Percentiles rank a stretch among this genome's conserved stretches.
Evolutionary conservation across 805 yeast species (phyloP).

Genomic region (Cyberlindnera galapagoensis): DNA sequence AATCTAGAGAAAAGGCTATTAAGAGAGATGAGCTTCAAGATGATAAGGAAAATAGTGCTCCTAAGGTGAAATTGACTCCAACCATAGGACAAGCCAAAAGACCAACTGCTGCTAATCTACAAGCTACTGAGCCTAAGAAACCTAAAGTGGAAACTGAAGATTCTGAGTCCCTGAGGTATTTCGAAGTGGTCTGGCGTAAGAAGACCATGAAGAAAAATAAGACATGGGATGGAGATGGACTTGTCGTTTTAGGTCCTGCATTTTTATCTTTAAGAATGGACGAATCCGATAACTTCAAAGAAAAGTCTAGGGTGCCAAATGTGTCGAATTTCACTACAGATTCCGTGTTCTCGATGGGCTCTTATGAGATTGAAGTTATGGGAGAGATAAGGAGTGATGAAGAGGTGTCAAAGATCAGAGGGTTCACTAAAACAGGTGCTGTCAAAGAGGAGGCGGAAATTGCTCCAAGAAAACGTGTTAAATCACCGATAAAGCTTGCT

Average conservation of each 20-base stretch:
- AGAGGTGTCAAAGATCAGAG: slow-evolving; percentile 19
- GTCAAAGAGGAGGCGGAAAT: slow-evolving; percentile 3
- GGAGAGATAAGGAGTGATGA: slow-evolving; percentile 30
- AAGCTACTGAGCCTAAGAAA: slow-evolving; percentile 1
- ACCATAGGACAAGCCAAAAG: not conserved
- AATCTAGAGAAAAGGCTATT: too few species aligned
- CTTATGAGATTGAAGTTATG: slow-evolving; percentile 59
- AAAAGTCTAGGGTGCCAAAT: slow-evolving; percentile 13
- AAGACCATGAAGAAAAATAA: slow-evolving; percentile 71
- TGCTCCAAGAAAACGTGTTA: not conserved
- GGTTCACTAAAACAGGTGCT: slow-evolving; percentile 6
- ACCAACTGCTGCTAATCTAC: not conserved
- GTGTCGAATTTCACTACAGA: slow-evolving; percentile 26
- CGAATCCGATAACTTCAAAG: slow-evolving; percentile 26
- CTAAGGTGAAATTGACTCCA: too few species aligned
- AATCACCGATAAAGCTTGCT: not conserved
- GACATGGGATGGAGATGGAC: slow-evolving; percentile 94
- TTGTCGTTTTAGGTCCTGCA: slow-evolving; percentile 29
- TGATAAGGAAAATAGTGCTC: too few species aligned
- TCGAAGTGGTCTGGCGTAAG: slow-evolving; percentile 43
- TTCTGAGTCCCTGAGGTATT: slow-evolving; percentile 10
- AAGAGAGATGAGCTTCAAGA: not conserved
- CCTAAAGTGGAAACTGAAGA: not conserved
- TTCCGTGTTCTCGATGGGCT: slow-evolving; percentile 43
- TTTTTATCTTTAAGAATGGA: slow-evolving; percentile 28